Base-by-base conservation (phyloP, 257 asterid genomes). In the Primulina tabacum region DNA sequence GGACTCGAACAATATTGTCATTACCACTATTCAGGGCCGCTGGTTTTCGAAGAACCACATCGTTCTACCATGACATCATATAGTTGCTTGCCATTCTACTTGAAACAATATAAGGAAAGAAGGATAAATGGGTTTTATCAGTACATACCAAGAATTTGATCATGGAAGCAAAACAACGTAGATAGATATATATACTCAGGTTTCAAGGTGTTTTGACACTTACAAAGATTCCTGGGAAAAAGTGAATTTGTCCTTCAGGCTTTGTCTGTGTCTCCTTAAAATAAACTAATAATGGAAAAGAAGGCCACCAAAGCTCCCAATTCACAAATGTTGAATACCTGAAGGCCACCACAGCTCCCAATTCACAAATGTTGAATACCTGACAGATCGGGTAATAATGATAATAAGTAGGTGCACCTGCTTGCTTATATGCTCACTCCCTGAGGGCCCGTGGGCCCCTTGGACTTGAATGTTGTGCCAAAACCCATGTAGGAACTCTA, bases 321-420 rank as follows among this genome's bases (percentile, higher is more conserved):
- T 93, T 93, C 69, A 93, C 83, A 71, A 90, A 93, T 55, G 95
- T 82, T 24, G 96, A 90, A 62, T 90, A 93, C 73, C 97, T 92
- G 85, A 64, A 63, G 99, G 97, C 99, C 99, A 93, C 97, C 97
- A 93, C 38, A 93, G 90, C 81, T 90, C 99, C 97, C 99, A 93
- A 77, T 93, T 93, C 69, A 93, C 83, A 71, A 90, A 93, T 55
- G 95, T 82, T 24, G 96, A 90, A 62, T 90, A 93, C 73, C 97
- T 92, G 85, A 64, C 5, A 28, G 61, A 59, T 73, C 53, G 12
- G n/a, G 53, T 43, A 43, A 11, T 12, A 43, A 43, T 43, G 56
- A 16, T 24, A 61, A 43, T 52, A 9, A 43, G 35, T 67, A 9
- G 60, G 43, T 28, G 35, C 33, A 70, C 53, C 67, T 60, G 50